Evolutionary conservation across 2,329 filamentous ascomycete genomes (phyloP).

Genomic region (Didymella pomorum): DNA sequence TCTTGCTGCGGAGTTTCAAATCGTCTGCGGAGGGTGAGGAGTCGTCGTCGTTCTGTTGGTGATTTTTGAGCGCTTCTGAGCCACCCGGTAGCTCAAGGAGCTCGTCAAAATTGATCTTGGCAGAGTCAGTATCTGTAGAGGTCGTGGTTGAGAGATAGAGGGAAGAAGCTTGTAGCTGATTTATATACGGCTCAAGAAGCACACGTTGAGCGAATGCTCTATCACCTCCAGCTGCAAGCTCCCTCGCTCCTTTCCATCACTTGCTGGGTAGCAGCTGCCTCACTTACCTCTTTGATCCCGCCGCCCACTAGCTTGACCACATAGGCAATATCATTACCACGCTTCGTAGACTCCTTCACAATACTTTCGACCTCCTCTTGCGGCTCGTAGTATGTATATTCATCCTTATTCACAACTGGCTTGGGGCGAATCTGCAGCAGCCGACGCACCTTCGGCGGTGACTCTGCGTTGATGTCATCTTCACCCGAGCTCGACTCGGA

Average conservation of each 20-base stretch:
- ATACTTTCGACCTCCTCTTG: slow-evolving; percentile 51
- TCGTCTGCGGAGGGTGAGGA: slow-evolving; percentile 27
- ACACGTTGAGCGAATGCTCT: neutral
- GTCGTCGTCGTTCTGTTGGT: slow-evolving; percentile 40
- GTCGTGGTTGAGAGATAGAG: neutral
- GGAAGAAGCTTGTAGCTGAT: neutral
- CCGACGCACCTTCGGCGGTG: slow-evolving; percentile 21
- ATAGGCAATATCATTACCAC: slow-evolving; percentile 49
- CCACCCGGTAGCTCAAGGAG: slow-evolving; percentile 58
- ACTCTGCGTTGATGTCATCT: neutral
- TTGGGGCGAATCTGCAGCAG: slow-evolving; percentile 37
- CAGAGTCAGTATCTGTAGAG: no score
- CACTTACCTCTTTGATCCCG: slow-evolving; percentile 53
- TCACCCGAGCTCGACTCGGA: slow-evolving; percentile 27
- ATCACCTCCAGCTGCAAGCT: neutral
- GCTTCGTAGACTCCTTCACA: slow-evolving; percentile 47
- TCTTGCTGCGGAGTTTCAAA: slow-evolving; percentile 39
- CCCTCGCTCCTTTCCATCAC: slow-evolving; percentile 15
- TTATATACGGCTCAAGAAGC: neutral
- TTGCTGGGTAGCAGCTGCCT: neutral
- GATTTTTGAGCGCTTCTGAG: slow-evolving; percentile 54
- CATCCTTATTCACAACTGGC: slow-evolving; percentile 37
- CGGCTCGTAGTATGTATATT: slow-evolving; percentile 47
- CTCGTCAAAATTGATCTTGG: slow-evolving; percentile 56
- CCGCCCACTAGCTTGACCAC: slow-evolving; percentile 54